Evolutionary conservation across 106 monocot species (phyloP), one percentile per base, ranked within the genome.

Genomic region (Ottelia alismoides): DNA sequence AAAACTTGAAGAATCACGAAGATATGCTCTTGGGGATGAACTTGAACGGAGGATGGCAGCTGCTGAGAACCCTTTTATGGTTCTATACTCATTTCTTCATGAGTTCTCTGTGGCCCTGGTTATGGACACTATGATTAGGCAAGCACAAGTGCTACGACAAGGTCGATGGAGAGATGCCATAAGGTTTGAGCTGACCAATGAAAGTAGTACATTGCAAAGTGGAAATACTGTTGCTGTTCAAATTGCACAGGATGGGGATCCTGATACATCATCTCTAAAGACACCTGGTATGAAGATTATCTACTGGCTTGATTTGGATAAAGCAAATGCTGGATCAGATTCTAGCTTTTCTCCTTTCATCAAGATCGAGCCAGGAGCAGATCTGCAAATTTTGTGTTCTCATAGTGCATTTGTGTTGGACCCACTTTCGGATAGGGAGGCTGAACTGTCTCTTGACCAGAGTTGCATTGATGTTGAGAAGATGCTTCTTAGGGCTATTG

Each of bases 141-240:
- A 96, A 63, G 81, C 78, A 57, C 78, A 89, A 14, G 31, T 85
- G 23, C 71, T 96, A 25, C 81, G 96, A 47, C 76, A 74, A 56
- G 85, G 85, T 40, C 78, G 96, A 64, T 96, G 96, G 96, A 84
- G 72, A 62, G 96, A 96, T 74, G 85, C 85, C 44, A 85, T 96
- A 70, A 78, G 76, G 20, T 89, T 89, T 85, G 88, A 84, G 44
- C 81, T 85, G 27, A 76, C 89, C 58, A 67, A 77, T 60, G 89
- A 89, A 69, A 75, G 75, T 43, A 61, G 43, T 72, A 26, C 65
- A 55, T 69, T 72, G 60, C 79, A 70, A 62, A 56, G 68, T 57
- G 76, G 69, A n/a, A 91, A 53, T 67, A 22, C 57, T 62, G 52
- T 56, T 64, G n/a, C 48, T 46, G 30, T 61, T 27, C 87, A 77